Base-by-base conservation (phyloP, 768 basidiomycete species). In the Pleurotus djamor region DNA sequence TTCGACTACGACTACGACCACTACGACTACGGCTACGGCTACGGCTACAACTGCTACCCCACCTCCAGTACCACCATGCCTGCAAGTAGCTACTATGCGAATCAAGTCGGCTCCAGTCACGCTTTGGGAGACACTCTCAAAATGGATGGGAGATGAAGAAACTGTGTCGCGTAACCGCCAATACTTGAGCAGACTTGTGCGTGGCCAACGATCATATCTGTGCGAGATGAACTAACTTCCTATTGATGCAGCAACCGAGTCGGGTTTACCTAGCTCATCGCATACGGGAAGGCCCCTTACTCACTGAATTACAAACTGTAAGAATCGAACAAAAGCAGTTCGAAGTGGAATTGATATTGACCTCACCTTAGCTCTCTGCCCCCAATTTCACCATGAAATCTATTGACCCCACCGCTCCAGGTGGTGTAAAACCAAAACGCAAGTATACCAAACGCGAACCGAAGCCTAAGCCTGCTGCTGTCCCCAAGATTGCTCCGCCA, bases 241-340 rank as follows among this genome's bases (percentile, higher is more conserved):
- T 58, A 84, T 80, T n/a, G n/a, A n/a, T n/a, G 76, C 76, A 65
- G 67, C 73, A 32, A 21, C 71, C 73, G 9, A 73, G 80, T 16
- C 76, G 81, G 56, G 72, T 73, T 28, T 91, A 79, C 66, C 71
- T 91, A 44, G 82, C 82, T 14, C 78, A 90, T 62, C 80, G 76
- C 56, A 70, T 92, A 2, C 71, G 84, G 0, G 77, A 83, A 56
- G 83, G 87, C 14, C 71, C 81, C 9, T 69, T 87, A 47, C 68
- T 89, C 33, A 72, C 76, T 5, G 85, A 89, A 65, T 74, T 92
- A 38, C 84, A 85, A 68, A 75, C 73, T 37, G 89, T 90, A 65
- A 57, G 43, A 5, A 28, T 32, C 51, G 14, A 49, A 34, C 5
- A 32, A 12, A 48, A 48, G 64, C 5, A 33, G 33, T 49, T 16